These are phyloP conservation scores for Trichoderma guizhouense DNA, from an alignment of 2,329 filamentous ascomycete genomes.

Conservation along the genomic window DNA sequence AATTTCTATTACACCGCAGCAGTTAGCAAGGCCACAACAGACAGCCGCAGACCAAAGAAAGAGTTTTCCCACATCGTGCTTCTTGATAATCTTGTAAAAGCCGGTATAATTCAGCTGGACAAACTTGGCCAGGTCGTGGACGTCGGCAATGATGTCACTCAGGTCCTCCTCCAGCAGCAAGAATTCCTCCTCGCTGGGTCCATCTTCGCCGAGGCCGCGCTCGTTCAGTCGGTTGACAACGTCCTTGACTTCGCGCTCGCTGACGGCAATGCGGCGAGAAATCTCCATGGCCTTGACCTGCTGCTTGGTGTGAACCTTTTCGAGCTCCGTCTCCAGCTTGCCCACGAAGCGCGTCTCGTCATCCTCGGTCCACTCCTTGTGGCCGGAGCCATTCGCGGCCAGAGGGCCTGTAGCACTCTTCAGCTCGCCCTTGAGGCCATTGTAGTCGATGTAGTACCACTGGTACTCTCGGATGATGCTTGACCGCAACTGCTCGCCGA, in stretches of 20 bases:
- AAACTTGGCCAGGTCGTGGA: constrained; percentile 96
- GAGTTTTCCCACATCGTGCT: constrained; percentile 75
- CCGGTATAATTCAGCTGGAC: constrained; percentile 98
- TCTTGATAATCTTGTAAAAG: constrained; percentile 99
- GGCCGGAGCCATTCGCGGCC: constrained; percentile 42
- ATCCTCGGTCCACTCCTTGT: constrained; percentile 78
- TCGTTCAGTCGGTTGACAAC: constrained; percentile 74
- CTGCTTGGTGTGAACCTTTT: constrained; percentile 97
- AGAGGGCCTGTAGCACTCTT: constrained; percentile 63
- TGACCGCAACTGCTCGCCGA: constrained; percentile 93
- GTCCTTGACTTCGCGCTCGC: constrained; percentile 84
- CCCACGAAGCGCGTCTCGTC: constrained; percentile 87
- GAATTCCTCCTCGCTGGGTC: constrained; percentile 86
- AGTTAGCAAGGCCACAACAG: constrained; percentile 22
- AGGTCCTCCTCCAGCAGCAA: constrained; percentile 89
- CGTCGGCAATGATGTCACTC: constrained; percentile 96
- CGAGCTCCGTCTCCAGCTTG: constrained; percentile 84
- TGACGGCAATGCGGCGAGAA: constrained; percentile 79
- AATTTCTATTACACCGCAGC: constrained; percentile 64
- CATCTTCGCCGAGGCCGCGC: constrained; percentile 53
- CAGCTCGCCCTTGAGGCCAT: constrained; percentile 83
- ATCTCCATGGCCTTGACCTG: constrained; percentile 97
- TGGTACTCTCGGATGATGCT: constrained; percentile 96
- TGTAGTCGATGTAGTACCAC: constrained; percentile 98
- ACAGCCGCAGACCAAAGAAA: not conserved